Evolutionary conservation across 257 asterid species (phyloP), one percentile per base, ranked within the genome.

Genomic region (Cruciata laevipes): DNA sequence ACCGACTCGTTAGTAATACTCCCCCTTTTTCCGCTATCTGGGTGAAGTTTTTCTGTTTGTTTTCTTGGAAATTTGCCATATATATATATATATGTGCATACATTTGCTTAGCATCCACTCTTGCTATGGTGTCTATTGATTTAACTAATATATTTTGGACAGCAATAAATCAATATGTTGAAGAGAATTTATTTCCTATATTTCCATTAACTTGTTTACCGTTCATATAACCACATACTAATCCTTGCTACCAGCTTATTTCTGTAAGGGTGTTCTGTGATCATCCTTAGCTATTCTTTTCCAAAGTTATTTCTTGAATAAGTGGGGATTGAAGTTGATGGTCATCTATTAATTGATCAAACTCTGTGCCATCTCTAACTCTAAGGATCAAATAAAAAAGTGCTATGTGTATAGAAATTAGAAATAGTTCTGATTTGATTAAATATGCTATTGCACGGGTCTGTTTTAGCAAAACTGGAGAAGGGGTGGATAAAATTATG

Each of bases 1-100:
- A 68, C 77, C 66, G 69, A 51, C 77, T 52, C 27, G 7, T n/a
- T 35, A 49, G 20, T 27, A 5, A 13, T 61, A 40, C 59, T 11
- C 9, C 61, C 30, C 13, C 9, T 37, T 56, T 57, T n/a, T 65
- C 61, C 17, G 55, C 67, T 65, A 72, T 64, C 67, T 16, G 38
- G 40, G 70, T 63, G 20, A 51, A 56, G 20, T 23, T 30, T 40
- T 56, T 52, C 20, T 25, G 60, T 40, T 16, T 1, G 52, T 27
- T 30, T 25, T 71, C 35, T 6, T 56, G 14, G 40, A 17, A 38
- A 25, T 11, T n/a, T 38, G 25, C 17, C 63, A 71, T 13, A 12
- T 40, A 47, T 56, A 11, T 53, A 24, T n/a, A n/a, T n/a, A n/a
- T n/a, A n/a, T n/a, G n/a, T 25, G n/a, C 33, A 20, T 56, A 56